Evolutionary conservation across 768 basidiomycete species (phyloP).

Genomic region (Leccinum pellstonianum): DNA sequence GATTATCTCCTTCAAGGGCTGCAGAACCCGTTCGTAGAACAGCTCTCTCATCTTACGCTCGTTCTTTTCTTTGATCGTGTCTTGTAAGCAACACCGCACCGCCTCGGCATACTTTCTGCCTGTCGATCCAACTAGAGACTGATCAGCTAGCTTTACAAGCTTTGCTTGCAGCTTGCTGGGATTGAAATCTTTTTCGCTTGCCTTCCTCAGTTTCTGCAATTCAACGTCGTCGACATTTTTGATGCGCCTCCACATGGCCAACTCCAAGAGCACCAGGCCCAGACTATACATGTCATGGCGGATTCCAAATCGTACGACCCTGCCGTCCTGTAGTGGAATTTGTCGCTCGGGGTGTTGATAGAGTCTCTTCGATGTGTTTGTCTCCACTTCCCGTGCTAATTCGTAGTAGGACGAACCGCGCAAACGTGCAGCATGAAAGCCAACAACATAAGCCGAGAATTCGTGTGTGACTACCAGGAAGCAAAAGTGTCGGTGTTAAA

Average conservation of each 20-base stretch:
- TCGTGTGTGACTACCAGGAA: background rate
- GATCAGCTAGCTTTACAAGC: no score
- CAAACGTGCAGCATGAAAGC: background rate
- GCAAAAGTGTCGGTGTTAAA: background rate
- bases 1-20: background rate
- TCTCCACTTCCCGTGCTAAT: background rate
- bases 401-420: background rate
- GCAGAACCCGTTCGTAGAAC: background rate
- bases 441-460: background rate
- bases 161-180: background rate
- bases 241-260: background rate
- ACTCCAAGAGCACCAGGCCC: background rate
- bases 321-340: background rate
- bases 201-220: background rate
- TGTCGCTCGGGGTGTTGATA: background rate
- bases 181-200: background rate
- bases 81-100: no score
- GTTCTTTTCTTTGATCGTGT: background rate
- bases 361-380: background rate
- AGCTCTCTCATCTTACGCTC: background rate
- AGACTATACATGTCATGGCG: background rate
- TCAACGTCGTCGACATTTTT: background rate
- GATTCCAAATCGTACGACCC: background rate
- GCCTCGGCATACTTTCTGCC: no score
- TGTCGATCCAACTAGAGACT: no score